Conservation (phyloP, 768 basidiomycete genomes). For the Gloeopeniophorella convolvens region DNA sequence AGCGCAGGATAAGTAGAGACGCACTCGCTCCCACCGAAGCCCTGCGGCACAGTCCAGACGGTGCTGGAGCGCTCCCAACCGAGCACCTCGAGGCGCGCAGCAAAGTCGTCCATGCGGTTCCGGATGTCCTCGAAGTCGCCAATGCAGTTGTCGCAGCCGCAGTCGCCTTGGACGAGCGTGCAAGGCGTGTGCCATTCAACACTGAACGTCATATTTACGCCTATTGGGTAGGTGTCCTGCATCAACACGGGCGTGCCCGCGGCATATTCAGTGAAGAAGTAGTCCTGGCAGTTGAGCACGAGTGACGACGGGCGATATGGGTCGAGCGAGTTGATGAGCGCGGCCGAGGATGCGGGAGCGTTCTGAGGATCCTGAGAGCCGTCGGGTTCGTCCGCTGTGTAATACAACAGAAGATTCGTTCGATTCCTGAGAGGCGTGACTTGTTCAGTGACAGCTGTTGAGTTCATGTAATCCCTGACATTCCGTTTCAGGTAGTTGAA, state of each 20-base stretch:
- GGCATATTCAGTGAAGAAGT: conserved; percentile 51
- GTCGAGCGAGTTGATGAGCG: conserved; percentile 42
- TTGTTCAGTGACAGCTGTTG: conserved; percentile 54
- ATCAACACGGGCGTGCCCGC: conserved; percentile 63
- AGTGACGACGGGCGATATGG: conserved; percentile 55
- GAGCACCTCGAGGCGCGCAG: conserved; percentile 48
- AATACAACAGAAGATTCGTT: conserved; percentile 65
- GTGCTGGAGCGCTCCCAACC: conserved; percentile 66
- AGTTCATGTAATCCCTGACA: conserved; percentile 55
- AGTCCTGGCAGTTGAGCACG: conserved; percentile 53
- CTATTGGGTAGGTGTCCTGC: conserved; percentile 55
- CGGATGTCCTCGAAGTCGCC: conserved; percentile 65
- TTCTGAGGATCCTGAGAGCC: conserved; percentile 59
- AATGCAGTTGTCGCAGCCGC: conserved; percentile 67
- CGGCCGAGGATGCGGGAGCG: conserved; percentile 43
- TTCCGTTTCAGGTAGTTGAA: not conserved
- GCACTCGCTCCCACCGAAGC: conserved; percentile 49
- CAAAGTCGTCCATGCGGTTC: conserved; percentile 59
- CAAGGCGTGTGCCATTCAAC: conserved; percentile 55
- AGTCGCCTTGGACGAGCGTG: conserved; percentile 60
- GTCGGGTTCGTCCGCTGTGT: conserved; percentile 71
- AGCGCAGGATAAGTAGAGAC: conserved; percentile 5
- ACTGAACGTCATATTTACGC: conserved; percentile 60
- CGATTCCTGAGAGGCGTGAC: conserved; percentile 63
- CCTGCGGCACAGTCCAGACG: conserved; percentile 78